Conservation (phyloP, 2,329 filamentous ascomycete genomes). For the Byssothecium circinans region DNA sequence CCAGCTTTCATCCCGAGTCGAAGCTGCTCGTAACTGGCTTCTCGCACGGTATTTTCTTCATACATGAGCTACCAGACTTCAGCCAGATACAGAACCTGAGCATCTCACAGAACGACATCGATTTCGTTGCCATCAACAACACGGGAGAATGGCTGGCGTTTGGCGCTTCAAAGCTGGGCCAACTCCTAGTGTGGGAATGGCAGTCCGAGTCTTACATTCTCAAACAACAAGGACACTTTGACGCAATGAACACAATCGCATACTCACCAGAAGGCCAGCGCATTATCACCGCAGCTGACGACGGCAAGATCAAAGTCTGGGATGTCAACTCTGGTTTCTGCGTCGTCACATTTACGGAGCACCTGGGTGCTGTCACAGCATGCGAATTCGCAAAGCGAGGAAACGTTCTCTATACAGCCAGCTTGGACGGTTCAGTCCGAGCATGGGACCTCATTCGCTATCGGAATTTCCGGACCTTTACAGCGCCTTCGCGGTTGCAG, state of each 20-base stretch:
- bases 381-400: slow-evolving; percentile 95
- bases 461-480: slow-evolving; percentile 96
- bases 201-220: slow-evolving; percentile 98
- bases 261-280: slow-evolving; percentile 94
- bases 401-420: slow-evolving; percentile 93
- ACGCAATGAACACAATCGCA: slow-evolving; percentile 88
- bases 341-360: slow-evolving; percentile 96
- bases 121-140: slow-evolving; percentile 91
- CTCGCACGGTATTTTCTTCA: slow-evolving; percentile 87
- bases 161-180: slow-evolving; percentile 90
- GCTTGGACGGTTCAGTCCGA: slow-evolving; percentile 88
- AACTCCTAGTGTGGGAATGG: slow-evolving; percentile 99
- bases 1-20: slow-evolving; percentile 82
- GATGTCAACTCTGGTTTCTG: slow-evolving; percentile 96
- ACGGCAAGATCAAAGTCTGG: slow-evolving; percentile 99
- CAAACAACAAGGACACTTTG: slow-evolving; percentile 97
- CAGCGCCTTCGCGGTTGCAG: slow-evolving; percentile 84
- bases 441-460: slow-evolving; percentile 97
- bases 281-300: slow-evolving; percentile 91
- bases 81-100: slow-evolving; percentile 88
- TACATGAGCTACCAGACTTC: slow-evolving; percentile 96
- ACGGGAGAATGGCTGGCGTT: slow-evolving; percentile 97
- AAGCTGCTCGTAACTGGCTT: slow-evolving; percentile 97
- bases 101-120: slow-evolving; percentile 96
- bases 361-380: slow-evolving; percentile 89